phyloP scores from a whole-genome alignment of 2,329 filamentous ascomycete species.

The Arachnopeziza araneosa region DNA sequence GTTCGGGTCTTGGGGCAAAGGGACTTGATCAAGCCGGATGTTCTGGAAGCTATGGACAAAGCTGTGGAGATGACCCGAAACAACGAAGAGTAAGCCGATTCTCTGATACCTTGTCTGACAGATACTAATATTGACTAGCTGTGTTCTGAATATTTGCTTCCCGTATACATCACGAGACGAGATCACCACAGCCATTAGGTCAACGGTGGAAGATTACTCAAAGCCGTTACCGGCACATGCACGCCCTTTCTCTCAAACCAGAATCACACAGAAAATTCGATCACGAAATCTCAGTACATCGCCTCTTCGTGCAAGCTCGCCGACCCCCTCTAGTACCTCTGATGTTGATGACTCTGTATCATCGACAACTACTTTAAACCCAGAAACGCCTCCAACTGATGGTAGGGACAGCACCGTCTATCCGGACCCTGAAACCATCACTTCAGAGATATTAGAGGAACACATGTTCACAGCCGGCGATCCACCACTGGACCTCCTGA shows the following conservation, averaged over 20 bases:
- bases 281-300: conserved; percentile 49
- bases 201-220: conserved; percentile 82
- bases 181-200: conserved; percentile 83
- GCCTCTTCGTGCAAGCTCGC: conserved; percentile 38
- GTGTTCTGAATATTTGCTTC: conserved; percentile 89
- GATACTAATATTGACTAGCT: conserved; percentile 33
- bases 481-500: conserved; percentile 83
- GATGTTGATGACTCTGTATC: conserved; percentile 47
- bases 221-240: conserved; percentile 58
- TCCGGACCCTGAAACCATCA: conserved; percentile 84
- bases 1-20: conserved; percentile 82
- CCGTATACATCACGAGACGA: conserved; percentile 95
- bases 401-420: conserved; percentile 34
- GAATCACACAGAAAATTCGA: conserved; percentile 81
- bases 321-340: conserved; percentile 39
- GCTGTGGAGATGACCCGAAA: conserved; percentile 81
- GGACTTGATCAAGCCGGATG: conserved; percentile 78
- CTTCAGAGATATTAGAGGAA: conserved; percentile 69
- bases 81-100: conserved; percentile 63
- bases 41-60: conserved; percentile 79
- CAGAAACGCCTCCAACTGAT: conserved; percentile 25
- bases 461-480: conserved; percentile 85
- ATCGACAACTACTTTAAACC: conserved; percentile 49
- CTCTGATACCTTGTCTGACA: background rate
- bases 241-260: conserved; percentile 78